Evolutionary conservation across 331 rosid genomes (phyloP).

Genomic region (Acacia pycnantha): DNA sequence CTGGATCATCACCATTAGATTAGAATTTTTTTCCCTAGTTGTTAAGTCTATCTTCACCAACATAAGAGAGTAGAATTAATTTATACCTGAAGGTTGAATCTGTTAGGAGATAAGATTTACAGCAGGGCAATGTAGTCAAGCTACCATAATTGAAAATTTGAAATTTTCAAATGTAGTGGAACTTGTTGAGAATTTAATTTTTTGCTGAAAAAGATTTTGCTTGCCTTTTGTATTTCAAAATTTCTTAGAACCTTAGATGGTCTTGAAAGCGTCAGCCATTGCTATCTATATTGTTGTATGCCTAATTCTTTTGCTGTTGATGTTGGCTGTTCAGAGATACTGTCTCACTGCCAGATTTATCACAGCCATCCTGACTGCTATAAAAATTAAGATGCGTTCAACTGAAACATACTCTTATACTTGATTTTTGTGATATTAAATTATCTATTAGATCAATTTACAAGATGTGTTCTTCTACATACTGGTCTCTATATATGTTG

Average conservation of each 20-base stretch:
- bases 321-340: neutral
- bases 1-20: neutral
- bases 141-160: neutral
- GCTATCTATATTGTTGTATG: neutral
- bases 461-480: neutral
- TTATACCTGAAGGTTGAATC: neutral
- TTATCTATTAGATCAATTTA: neutral
- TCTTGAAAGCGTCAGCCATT: neutral
- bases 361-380: neutral
- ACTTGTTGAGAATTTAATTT: neutral
- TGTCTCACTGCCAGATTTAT: neutral
- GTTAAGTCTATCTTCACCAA: neutral
- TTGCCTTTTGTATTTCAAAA: neutral
- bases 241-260: neutral
- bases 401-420: neutral
- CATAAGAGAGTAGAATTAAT: neutral
- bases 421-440: neutral
- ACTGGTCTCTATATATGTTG: neutral
- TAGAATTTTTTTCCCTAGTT: neutral
- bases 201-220: neutral
- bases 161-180: neutral
- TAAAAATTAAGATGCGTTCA: neutral
- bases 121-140: neutral
- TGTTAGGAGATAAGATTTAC: neutral
- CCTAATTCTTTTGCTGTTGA: slow-evolving; percentile 5